phyloP scores from a whole-genome alignment of 2,329 filamentous ascomycete genomes.

The Ophiocordyceps sinensis region DNA sequence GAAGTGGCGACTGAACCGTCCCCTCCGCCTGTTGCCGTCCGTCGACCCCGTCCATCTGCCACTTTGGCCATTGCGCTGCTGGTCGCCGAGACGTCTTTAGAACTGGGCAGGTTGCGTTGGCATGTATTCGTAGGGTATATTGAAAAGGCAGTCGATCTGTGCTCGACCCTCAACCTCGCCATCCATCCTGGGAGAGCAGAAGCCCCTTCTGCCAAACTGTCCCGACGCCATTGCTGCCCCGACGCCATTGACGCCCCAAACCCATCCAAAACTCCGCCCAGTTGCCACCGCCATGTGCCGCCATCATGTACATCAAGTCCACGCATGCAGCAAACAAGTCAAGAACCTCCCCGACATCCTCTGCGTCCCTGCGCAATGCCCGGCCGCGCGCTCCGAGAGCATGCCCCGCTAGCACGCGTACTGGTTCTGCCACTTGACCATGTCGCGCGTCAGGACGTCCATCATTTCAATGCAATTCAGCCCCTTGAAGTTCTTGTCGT shows the following conservation, averaged over 20 bases:
- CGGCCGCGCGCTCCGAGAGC: neutral
- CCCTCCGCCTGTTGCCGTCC: neutral
- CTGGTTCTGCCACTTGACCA: slow-evolving; percentile 75
- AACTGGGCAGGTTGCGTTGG: neutral
- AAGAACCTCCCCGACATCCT: neutral
- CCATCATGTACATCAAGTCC: slow-evolving; percentile 3
- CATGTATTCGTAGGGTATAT: slow-evolving; percentile 8
- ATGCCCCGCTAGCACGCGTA: slow-evolving; percentile 25
- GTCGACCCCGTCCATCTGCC: neutral
- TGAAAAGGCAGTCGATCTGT: neutral
- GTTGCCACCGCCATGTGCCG: neutral
- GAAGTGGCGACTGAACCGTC: slow-evolving; percentile 3
- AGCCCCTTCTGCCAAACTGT: neutral
- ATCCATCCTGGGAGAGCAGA: neutral
- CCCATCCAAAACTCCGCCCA: slow-evolving; percentile 4
- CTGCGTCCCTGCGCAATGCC: neutral
- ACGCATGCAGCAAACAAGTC: slow-evolving; percentile 1
- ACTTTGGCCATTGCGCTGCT: neutral
- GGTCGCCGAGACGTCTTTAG: neutral
- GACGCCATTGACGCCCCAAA: slow-evolving; percentile 3
- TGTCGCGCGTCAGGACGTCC: slow-evolving; percentile 66
- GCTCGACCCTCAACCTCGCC: neutral
- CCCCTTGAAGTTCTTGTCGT: slow-evolving; percentile 50
- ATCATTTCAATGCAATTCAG: slow-evolving; percentile 80
- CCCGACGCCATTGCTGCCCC: slow-evolving; percentile 1